Percentiles rank a stretch among this genome's conserved stretches.
These are phyloP conservation scores for Chaetomiaceae sp. DNA, from an alignment of 2,329 filamentous ascomycete genomes.

Conservation along the genomic window DNA sequence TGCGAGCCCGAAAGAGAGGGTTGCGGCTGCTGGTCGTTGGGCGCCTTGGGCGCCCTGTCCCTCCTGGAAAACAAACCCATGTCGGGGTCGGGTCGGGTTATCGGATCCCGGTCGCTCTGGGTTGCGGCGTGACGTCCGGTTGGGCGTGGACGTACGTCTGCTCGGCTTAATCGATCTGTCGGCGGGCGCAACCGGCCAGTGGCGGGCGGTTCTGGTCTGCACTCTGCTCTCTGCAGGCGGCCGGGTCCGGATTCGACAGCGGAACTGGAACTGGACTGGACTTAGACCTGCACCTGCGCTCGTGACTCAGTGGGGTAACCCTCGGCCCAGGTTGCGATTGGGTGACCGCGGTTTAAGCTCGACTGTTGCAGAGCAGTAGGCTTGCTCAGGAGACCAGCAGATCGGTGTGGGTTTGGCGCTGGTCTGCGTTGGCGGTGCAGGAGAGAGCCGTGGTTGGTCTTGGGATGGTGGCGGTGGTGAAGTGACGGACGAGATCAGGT, in stretches of 20 bases:
- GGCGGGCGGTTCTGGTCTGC: no score
- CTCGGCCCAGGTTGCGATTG: conserved; percentile 3
- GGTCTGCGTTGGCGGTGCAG: conserved; percentile 9
- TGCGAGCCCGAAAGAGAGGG: conserved; percentile 38
- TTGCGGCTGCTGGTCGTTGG: conserved; percentile 21
- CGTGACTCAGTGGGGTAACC: conserved; percentile 16
- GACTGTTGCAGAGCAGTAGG: no score
- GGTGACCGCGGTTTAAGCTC: not conserved
- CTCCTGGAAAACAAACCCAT: conserved; percentile 55
- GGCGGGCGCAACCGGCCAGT: no score
- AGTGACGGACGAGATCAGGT: not conserved
- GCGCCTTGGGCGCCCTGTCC: conserved; percentile 42
- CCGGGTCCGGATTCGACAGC: conserved; percentile 11
- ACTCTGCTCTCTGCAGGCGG: conserved; percentile 17
- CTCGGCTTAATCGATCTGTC: no score
- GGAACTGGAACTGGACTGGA: no score
- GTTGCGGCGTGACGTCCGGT: conserved; percentile 13
- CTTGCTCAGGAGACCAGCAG: no score
- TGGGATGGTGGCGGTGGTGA: not conserved
- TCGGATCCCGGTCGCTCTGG: conserved; percentile 7
- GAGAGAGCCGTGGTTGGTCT: not conserved
- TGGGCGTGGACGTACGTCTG: no score
- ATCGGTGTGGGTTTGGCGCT: no score
- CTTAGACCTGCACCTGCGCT: conserved; percentile 7
- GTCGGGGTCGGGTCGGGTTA: conserved; percentile 18